These are phyloP conservation scores for Neotropicomus parvogracilis DNA, from an alignment of 1,284 basidiomycete species.

Conservation along the genomic window DNA sequence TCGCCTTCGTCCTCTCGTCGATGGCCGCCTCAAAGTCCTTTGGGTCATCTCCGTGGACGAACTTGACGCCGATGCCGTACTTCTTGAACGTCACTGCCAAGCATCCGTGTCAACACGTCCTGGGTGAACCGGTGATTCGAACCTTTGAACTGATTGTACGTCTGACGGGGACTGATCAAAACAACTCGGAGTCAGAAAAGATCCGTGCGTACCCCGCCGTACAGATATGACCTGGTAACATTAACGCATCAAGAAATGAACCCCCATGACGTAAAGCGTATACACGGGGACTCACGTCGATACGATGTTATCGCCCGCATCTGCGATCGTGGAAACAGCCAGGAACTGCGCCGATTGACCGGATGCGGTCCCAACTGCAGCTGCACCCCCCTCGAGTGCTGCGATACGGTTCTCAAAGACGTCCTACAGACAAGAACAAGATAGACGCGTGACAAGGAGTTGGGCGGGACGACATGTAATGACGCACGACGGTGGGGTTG, in stretches of 20 bases:
- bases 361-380: slow-evolving; percentile 75
- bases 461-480: too few species aligned
- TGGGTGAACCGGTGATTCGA: background rate
- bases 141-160: slow-evolving; percentile 90
- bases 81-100: slow-evolving; percentile 68
- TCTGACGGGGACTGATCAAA: slow-evolving; percentile 36
- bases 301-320: slow-evolving; percentile 79
- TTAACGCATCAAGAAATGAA: background rate
- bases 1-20: slow-evolving; percentile 73
- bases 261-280: background rate
- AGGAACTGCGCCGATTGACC: slow-evolving; percentile 84
- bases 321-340: slow-evolving; percentile 64
- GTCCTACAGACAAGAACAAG: slow-evolving; percentile 39
- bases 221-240: slow-evolving; percentile 50
- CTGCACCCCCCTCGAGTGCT: slow-evolving; percentile 78
- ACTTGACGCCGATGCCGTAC: slow-evolving; percentile 76
- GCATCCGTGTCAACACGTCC: background rate
- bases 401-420: slow-evolving; percentile 86
- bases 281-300: slow-evolving; percentile 47
- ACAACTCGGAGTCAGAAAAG: background rate
- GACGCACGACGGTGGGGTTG: slow-evolving; percentile 77
- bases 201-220: slow-evolving; percentile 54
- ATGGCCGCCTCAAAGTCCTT: slow-evolving; percentile 71
- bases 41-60: slow-evolving; percentile 61
- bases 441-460: background rate